Evolutionary conservation across 2,329 filamentous ascomycete genomes (phyloP).

Genomic region (Fusarium protoensiforme): DNA sequence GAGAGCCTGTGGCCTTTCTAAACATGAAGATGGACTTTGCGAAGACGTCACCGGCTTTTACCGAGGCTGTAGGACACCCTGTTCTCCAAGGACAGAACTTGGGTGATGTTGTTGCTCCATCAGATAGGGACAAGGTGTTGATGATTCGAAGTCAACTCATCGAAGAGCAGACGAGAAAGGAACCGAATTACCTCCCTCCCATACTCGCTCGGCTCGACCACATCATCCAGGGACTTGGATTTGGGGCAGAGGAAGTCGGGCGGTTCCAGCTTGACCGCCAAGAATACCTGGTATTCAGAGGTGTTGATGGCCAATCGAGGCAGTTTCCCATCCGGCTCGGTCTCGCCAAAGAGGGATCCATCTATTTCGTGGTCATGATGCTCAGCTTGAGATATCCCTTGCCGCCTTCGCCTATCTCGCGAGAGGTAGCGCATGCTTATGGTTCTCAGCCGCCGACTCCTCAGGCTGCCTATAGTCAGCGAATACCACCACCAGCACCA

Average conservation of each 20-base stretch:
- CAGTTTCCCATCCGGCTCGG: constrained; percentile 64
- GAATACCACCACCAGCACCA: constrained; percentile 48
- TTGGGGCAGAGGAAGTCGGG: constrained; percentile 63
- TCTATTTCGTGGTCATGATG: constrained; percentile 69
- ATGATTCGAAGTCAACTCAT: constrained; percentile 64
- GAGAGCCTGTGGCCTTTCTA: constrained; percentile 68
- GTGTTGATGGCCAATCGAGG: constrained; percentile 62
- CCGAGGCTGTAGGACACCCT: constrained; percentile 63
- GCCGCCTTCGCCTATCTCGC: constrained; percentile 57
- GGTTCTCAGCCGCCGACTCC: constrained; percentile 48
- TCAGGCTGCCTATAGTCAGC: constrained; percentile 53
- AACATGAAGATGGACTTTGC: constrained; percentile 69
- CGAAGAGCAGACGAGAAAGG: constrained; percentile 66
- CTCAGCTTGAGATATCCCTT: constrained; percentile 55
- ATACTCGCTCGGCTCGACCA: constrained; percentile 68
- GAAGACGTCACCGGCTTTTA: constrained; percentile 66
- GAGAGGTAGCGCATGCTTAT: constrained; percentile 57
- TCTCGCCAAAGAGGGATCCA: constrained; percentile 69
- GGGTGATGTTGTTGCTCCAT: constrained; percentile 62
- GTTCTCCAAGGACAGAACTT: constrained; percentile 62
- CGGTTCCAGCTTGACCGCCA: constrained; percentile 64
- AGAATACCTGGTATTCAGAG: constrained; percentile 66
- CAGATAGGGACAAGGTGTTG: constrained; percentile 64
- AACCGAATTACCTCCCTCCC: constrained; percentile 72
- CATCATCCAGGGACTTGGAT: constrained; percentile 65